A percentile compares a stretch with the other conserved stretches of the same genome.
These are phyloP conservation scores for Rosa rugosa DNA, from an alignment of 306 rosid species.

Conservation along the genomic window DNA sequence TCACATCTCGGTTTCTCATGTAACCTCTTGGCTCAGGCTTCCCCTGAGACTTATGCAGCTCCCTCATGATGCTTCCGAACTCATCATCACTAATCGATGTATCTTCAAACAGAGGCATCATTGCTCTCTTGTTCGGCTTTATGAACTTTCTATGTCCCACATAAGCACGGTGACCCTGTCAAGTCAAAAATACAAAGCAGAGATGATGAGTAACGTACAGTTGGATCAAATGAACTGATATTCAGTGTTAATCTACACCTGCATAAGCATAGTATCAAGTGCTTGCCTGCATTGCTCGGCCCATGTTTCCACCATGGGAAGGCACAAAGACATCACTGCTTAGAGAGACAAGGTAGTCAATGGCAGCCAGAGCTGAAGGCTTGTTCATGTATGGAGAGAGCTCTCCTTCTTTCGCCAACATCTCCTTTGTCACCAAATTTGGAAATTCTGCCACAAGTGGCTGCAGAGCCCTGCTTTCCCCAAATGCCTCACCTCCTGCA, in stretches of 20 bases:
- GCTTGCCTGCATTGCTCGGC: constrained; percentile 51
- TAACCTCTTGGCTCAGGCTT: constrained; percentile 41
- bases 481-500: constrained; percentile 62
- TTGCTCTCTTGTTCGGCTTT: constrained; percentile 49
- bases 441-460: constrained; percentile 51
- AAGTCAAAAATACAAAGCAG: not conserved
- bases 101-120: constrained; percentile 40
- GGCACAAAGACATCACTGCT: constrained; percentile 55
- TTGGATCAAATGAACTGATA: not conserved
- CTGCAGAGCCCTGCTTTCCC: constrained; percentile 43
- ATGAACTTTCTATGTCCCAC: constrained; percentile 53
- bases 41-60: constrained; percentile 41
- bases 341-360: constrained; percentile 54
- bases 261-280: not conserved
- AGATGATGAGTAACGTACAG: not conserved
- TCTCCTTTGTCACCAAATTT: constrained; percentile 48
- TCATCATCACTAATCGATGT: constrained; percentile 38
- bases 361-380: constrained; percentile 57
- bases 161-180: constrained; percentile 55
- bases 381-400: constrained; percentile 42
- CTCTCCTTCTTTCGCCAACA: constrained; percentile 44
- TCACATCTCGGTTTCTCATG: constrained; percentile 46
- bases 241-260: not conserved
- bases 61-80: constrained; percentile 31
- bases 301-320: constrained; percentile 63